These are phyloP conservation scores for Colletotrichum echinochloae DNA, from an alignment of 2,329 filamentous ascomycete species.

Conservation along the genomic window DNA sequence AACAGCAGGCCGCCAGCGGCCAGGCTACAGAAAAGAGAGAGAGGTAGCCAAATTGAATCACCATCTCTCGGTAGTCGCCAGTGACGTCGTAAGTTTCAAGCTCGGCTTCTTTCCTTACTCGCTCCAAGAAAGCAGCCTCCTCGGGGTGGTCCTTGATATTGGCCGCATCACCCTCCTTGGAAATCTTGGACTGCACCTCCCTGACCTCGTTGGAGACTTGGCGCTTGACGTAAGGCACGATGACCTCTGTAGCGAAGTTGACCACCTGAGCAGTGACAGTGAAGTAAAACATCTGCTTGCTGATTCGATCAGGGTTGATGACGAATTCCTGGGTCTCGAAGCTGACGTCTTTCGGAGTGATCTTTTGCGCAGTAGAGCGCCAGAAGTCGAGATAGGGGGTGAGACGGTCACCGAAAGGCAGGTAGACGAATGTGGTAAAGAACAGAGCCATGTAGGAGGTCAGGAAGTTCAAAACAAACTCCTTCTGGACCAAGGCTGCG, in stretches of 20 bases:
- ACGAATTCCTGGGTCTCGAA: conserved; percentile 75
- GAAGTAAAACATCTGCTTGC: conserved; percentile 94
- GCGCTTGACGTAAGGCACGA: conserved; percentile 88
- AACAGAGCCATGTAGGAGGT: conserved; percentile 94
- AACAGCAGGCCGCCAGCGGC: conserved; percentile 91
- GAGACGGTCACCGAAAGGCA: conserved; percentile 87
- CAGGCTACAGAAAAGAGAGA: conserved; percentile 93
- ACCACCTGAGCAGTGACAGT: conserved; percentile 94
- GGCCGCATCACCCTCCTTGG: conserved; percentile 62
- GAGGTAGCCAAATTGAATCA: conserved; percentile 87
- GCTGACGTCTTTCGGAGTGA: conserved; percentile 81
- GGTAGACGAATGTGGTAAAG: conserved; percentile 92
- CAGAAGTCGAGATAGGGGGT: conserved; percentile 90
- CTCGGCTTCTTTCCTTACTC: conserved; percentile 85
- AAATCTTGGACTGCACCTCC: conserved; percentile 72
- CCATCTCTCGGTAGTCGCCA: conserved; percentile 92
- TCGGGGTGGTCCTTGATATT: conserved; percentile 76
- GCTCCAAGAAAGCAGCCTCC: conserved; percentile 82
- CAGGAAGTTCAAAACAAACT: conserved; percentile 96
- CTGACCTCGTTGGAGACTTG: conserved; percentile 83
- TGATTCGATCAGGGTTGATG: conserved; percentile 85
- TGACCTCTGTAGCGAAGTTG: conserved; percentile 84
- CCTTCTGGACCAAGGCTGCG: conserved; percentile 87
- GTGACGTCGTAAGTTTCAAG: conserved; percentile 90
- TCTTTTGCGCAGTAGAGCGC: conserved; percentile 76